Evolutionary conservation across 1,139 yeast species (phyloP), one percentile per base, ranked within the genome.

Genomic region (Yamadazyma mexicana): DNA sequence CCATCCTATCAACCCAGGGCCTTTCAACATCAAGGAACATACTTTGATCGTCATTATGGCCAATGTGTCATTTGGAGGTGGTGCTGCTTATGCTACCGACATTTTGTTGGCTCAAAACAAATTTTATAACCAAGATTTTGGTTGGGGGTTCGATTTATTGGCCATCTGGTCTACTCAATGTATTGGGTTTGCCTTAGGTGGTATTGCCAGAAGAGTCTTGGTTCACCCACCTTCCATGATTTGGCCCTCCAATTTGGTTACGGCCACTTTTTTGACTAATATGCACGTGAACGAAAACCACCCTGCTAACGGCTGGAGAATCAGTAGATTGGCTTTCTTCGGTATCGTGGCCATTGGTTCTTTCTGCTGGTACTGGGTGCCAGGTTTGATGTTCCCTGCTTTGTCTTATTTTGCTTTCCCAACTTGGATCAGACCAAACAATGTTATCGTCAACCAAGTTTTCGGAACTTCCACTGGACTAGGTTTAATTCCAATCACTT

Each of bases 141-240:
- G 66, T 20, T 59, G 66, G 50, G 73, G 73, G 8, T 65, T 62
- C 40, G 67, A 58, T 44, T 59, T 81, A 28, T 59, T 79, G 39
- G 73, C 79, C 26, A 68, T 75, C 39, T 61, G 79, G 52, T 62
- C 80, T 18, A 75, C 84, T 25, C 85, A 82, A 58, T 66, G 81
- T 50, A 67, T 82, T 37, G 88, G 88, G 10, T 78, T 80, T 47
- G 80, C 84, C 12, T 59, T 81, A 40, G 86, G 86, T 29, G 89
- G 89, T 34, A 45, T 79, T 44, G 69, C 73, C 35, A 66, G 79
- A 52, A 68, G 77, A 50, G 68, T 79, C 20, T 66, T 82, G 48
- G 83, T 82, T 14, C 76, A 76, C 44, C 84, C 87, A 2, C 73
- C 83, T 4, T 65, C 78, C 7, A 79, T 82, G 62, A 73, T 82